Evolutionary conservation across 2,329 filamentous ascomycete species (phyloP), one percentile per base, ranked within the genome.

Genomic region (Blastomyces parvus): DNA sequence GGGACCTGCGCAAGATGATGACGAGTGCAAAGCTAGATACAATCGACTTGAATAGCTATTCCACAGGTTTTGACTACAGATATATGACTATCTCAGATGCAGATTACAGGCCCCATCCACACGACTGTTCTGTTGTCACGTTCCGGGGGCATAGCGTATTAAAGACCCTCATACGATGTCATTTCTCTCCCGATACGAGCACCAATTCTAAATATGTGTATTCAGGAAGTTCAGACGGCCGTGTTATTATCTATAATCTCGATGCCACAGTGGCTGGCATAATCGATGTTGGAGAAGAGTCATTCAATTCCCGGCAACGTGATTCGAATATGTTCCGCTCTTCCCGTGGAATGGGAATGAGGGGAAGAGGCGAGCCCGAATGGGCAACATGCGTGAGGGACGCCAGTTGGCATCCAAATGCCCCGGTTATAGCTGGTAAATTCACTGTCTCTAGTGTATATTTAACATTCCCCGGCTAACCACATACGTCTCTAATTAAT

Each of bases 141-240:
- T 97, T 95, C 81, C 86, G 91, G 33, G 93, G 93, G 11, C 94
- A 99, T 77, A 85, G 84, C 66, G 91, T 99, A 14, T 83, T 95
- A 65, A 88, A 90, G 70, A 97, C 94, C 0, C 81, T 97, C 50
- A 97, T 97, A 68, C 83, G 94, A 65, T 97, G 94, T 71, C 93
- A 97, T 76, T 99, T 99, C 77, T 94, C 90, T 40, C 94, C 94
- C 0, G 86, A 90, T 0, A 85, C 83, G 13, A 92, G 90, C 71
- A 93, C 91, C 1, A 89, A 97, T 73, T 91, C 89, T 9, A 84
- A 91, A 69, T 97, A 97, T 72, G 91, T 99, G 27, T 97, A 97
- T 77, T 89, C 88, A 25, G 94, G 94, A 27, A 95, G 90, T 69
- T 86, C 90, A 67, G 91, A 97, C 68, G 94, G 94, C 59, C 89